Conservation (phyloP, 208 protist species). For the Balamuthia mandrillaris region DNA sequence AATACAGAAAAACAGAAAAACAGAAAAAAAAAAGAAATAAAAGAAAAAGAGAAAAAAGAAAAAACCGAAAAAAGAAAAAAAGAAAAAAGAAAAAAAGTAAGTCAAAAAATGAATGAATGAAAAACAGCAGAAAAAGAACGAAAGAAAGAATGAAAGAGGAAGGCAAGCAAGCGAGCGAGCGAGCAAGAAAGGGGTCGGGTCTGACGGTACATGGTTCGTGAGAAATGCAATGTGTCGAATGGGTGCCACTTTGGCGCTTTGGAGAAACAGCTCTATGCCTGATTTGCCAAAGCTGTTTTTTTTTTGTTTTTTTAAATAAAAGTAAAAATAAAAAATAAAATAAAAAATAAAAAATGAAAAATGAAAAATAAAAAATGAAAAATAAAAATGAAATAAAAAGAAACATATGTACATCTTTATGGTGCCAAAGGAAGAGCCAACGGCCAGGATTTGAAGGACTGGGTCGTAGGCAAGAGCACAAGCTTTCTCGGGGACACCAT, state of each 20-base stretch:
- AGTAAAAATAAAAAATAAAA: background rate
- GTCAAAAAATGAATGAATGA: too few relatives aligned
- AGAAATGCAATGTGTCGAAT: background rate
- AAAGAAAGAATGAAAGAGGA: background rate
- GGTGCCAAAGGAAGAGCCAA: background rate
- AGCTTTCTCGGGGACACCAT: slow-evolving; percentile 18
- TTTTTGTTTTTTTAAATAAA: background rate
- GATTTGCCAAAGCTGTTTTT: background rate
- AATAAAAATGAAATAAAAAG: background rate
- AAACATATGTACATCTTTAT: slow-evolving; percentile 3
- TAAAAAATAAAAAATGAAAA: background rate
- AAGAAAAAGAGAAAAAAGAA: too few relatives aligned
- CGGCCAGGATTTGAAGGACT: background rate
- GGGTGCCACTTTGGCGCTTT: background rate
- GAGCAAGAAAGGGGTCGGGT: background rate
- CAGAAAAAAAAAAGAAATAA: too few relatives aligned
- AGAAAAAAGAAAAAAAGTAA: too few relatives aligned
- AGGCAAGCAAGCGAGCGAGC: background rate
- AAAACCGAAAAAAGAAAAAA: too few relatives aligned
- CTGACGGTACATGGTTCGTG: background rate
- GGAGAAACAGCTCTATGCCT: background rate
- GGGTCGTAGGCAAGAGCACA: slow-evolving; percentile 4
- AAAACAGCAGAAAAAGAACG: too few relatives aligned
- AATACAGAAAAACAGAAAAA: too few relatives aligned
- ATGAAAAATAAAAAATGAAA: background rate